Evolutionary conservation across 2,329 filamentous ascomycete species (phyloP).

Genomic region (Orbilia ellipsospora): DNA sequence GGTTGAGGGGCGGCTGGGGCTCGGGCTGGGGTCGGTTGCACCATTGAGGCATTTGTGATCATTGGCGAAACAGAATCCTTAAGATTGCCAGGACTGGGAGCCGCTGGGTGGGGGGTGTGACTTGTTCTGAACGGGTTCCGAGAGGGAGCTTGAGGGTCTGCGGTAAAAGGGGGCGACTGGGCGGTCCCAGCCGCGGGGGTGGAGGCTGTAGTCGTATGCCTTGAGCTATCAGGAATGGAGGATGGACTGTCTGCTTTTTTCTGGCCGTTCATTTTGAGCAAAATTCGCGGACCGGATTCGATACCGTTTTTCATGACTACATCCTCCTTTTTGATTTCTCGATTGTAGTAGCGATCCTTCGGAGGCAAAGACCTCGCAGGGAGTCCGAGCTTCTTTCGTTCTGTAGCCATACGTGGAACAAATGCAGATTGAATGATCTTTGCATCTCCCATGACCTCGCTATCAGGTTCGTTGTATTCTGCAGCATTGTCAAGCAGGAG

Average conservation of each 20-base stretch:
- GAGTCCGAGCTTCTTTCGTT: slow-evolving; percentile 16
- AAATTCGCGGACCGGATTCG: slow-evolving; percentile 28
- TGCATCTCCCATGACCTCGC: slow-evolving; percentile 45
- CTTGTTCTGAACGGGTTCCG: slow-evolving; percentile 24
- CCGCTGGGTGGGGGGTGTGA: slow-evolving; percentile 19
- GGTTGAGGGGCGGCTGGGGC: not conserved
- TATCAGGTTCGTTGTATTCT: slow-evolving; percentile 39
- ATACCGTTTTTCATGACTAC: slow-evolving; percentile 30
- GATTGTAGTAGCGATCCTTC: not conserved
- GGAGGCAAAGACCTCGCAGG: slow-evolving; percentile 36
- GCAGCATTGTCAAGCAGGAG: slow-evolving; percentile 45
- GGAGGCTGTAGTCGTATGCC: slow-evolving; percentile 31
- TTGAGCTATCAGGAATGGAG: slow-evolving; percentile 20
- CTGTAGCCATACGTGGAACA: slow-evolving; percentile 16
- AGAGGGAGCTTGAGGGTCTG: not conserved
- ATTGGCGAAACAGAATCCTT: slow-evolving; percentile 32
- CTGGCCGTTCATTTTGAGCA: slow-evolving; percentile 40
- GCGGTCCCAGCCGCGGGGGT: slow-evolving; percentile 26
- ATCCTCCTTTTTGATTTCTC: slow-evolving; percentile 24
- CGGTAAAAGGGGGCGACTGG: slow-evolving; percentile 19
- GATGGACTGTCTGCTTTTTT: slow-evolving; percentile 39
- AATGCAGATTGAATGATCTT: slow-evolving; percentile 23
- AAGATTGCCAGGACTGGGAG: slow-evolving; percentile 17
- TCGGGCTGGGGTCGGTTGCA: not conserved
- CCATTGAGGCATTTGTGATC: slow-evolving; percentile 24